Evolutionary conservation across 371 early-diverging fungal genomes (phyloP).

Genomic region (Gilbertella persicaria): DNA sequence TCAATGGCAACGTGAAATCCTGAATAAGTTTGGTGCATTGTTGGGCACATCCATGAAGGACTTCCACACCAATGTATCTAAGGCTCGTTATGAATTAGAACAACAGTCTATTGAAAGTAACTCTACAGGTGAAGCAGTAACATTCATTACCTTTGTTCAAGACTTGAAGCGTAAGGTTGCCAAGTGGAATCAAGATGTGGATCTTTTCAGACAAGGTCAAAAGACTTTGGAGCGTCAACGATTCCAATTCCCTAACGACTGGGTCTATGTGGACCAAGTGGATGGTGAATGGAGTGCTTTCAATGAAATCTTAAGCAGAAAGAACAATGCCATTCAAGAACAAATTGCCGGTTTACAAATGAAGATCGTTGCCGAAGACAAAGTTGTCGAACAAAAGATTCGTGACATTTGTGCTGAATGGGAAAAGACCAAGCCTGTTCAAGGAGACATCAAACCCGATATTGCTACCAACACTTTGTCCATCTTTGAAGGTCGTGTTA

Average conservation of each 20-base stretch:
- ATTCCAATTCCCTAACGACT: constrained; percentile 91
- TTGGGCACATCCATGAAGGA: constrained; percentile 84
- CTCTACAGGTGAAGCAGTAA: constrained; percentile 90
- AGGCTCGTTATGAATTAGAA: constrained; percentile 88
- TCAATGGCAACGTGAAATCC: constrained; percentile 95
- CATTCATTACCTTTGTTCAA: constrained; percentile 95
- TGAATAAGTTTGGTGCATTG: constrained; percentile 87
- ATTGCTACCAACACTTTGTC: constrained; percentile 82
- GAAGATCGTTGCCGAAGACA: constrained; percentile 92
- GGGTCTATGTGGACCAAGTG: constrained; percentile 95
- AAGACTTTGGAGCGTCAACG: constrained; percentile 93
- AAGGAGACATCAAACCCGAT: constrained; percentile 91
- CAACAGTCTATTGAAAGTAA: constrained; percentile 83
- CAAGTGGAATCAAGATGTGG: constrained; percentile 84
- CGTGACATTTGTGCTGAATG: constrained; percentile 87
- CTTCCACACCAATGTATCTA: constrained; percentile 77
- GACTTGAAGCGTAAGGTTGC: constrained; percentile 87
- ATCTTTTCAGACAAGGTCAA: constrained; percentile 89
- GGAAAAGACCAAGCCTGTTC: constrained; percentile 93
- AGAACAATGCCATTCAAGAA: constrained; percentile 91
- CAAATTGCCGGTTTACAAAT: constrained; percentile 90
- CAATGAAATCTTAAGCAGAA: constrained; percentile 89
- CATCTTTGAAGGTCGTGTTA: constrained; percentile 87
- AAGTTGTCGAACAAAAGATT: constrained; percentile 83
- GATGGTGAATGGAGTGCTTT: constrained; percentile 98